These are phyloP conservation scores for Cylindrotheca fusiformis DNA, from an alignment of 108 stramenopile species.

Conservation along the genomic window DNA sequence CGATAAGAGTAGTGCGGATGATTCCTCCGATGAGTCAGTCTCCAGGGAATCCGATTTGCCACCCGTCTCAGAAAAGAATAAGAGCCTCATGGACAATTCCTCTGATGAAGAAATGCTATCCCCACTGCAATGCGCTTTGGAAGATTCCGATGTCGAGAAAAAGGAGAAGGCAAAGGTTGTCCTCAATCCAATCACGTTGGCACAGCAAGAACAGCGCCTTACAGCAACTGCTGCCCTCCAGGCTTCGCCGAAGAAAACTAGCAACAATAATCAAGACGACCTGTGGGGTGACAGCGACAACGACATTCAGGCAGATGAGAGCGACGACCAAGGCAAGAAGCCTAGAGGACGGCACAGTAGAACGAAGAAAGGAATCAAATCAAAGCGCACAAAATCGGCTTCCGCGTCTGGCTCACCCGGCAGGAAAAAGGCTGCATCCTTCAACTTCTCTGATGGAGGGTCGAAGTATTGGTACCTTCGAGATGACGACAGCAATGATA, in stretches of 20 bases:
- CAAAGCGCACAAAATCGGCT: conserved; percentile 1
- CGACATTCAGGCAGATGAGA: not conserved
- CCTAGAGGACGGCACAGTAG: not conserved
- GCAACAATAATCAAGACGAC: conserved; percentile 1
- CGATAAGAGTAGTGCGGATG: too few relatives aligned
- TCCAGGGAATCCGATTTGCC: too few relatives aligned
- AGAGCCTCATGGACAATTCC: not conserved
- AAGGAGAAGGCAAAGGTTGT: not conserved
- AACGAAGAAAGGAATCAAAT: not conserved
- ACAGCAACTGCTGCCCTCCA: not conserved
- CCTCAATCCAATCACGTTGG: conserved; percentile 3
- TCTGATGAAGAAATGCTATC: not conserved
- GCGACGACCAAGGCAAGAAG: too few relatives aligned
- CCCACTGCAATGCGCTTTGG: not conserved
- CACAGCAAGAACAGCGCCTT: conserved; percentile 3
- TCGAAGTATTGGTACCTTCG: not conserved
- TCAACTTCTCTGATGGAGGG: not conserved
- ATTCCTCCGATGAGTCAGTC: too few relatives aligned
- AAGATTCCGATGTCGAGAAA: not conserved
- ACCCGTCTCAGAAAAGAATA: too few relatives aligned
- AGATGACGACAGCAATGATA: not conserved
- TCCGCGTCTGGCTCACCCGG: not conserved
- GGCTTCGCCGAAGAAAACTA: conserved; percentile 2
- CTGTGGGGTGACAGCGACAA: conserved; percentile 22
- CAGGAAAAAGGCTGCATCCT: too few relatives aligned